These are phyloP conservation scores for Pseudozyma hubeiensis DNA, from an alignment of 1,284 basidiomycete species.

Conservation along the genomic window DNA sequence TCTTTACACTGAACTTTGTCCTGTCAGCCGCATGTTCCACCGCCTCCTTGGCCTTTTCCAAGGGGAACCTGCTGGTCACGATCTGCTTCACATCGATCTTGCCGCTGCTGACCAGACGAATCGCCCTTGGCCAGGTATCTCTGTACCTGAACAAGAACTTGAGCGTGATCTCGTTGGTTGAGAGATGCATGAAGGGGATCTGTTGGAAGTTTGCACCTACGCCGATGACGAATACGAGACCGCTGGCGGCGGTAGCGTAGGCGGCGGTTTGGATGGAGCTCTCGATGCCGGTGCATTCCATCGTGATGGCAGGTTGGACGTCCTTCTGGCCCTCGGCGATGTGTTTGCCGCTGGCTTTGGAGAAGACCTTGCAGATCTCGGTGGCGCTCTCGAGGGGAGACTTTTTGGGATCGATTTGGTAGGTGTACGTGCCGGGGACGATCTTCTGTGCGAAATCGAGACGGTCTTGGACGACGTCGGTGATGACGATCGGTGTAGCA, in stretches of 20 bases:
- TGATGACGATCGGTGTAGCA: slow-evolving; percentile 72
- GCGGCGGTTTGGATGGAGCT: slow-evolving; percentile 81
- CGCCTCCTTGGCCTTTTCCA: slow-evolving; percentile 80
- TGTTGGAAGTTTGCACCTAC: slow-evolving; percentile 70
- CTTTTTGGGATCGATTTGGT: slow-evolving; percentile 44
- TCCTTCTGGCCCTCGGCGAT: slow-evolving; percentile 35
- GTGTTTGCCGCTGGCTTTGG: slow-evolving; percentile 45
- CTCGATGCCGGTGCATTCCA: slow-evolving; percentile 90
- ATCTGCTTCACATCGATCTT: slow-evolving; percentile 87
- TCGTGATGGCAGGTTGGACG: slow-evolving; percentile 52
- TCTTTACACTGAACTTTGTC: slow-evolving; percentile 68
- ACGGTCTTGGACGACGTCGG: slow-evolving; percentile 72
- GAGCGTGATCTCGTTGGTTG: slow-evolving; percentile 73
- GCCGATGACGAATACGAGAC: slow-evolving; percentile 73
- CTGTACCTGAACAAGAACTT: slow-evolving; percentile 70
- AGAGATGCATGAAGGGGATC: slow-evolving; percentile 72
- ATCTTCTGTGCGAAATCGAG: slow-evolving; percentile 73
- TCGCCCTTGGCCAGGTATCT: slow-evolving; percentile 80
- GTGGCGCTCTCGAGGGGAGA: slow-evolving; percentile 42
- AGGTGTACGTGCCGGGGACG: slow-evolving; percentile 71
- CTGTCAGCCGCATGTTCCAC: slow-evolving; percentile 82
- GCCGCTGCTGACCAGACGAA: slow-evolving; percentile 81
- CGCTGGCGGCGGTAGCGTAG: slow-evolving; percentile 71
- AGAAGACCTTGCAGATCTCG: slow-evolving; percentile 59
- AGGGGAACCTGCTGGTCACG: slow-evolving; percentile 84